Evolutionary conservation across 345 rosid genomes (phyloP).

Genomic region (Pugionium dolabratum): DNA sequence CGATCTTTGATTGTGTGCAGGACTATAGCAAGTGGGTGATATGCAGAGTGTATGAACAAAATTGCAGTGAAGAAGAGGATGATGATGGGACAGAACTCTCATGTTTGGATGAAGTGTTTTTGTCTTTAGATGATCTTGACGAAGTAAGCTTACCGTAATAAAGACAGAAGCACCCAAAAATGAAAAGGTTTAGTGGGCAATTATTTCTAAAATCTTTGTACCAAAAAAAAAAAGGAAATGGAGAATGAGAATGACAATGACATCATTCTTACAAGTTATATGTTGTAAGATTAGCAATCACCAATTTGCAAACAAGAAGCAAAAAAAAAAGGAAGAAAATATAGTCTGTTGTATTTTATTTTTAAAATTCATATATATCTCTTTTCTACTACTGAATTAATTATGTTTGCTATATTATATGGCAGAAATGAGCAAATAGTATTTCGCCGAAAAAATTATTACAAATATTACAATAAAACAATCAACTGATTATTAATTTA

Average conservation of each 20-base stretch:
- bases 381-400: constrained; percentile 1
- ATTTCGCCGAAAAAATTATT: background rate
- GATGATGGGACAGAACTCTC: constrained; percentile 75
- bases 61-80: constrained; percentile 43
- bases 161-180: constrained; percentile 36
- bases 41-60: constrained; percentile 76
- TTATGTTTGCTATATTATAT: background rate
- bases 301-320: constrained; percentile 33
- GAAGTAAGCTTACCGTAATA: constrained; percentile 78
- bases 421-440: background rate
- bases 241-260: constrained; percentile 31
- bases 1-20: constrained; percentile 43
- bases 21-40: constrained; percentile 85
- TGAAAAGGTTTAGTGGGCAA: constrained; percentile 37
- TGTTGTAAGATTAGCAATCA: constrained; percentile 38
- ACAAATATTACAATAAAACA: background rate
- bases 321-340: constrained; percentile 15
- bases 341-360: constrained; percentile 31
- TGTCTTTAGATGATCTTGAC: constrained; percentile 89
- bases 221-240: constrained; percentile 10
- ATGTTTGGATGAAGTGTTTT: constrained; percentile 89
- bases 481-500: no score
- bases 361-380: constrained; percentile 16
- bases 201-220: constrained; percentile 39
- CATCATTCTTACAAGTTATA: constrained; percentile 39